A percentile compares a stretch with the other conserved stretches of the same genome.
These are phyloP conservation scores for Vitis hybrid DNA, from an alignment of 177 flowering plant genomes.

Conservation along the genomic window DNA sequence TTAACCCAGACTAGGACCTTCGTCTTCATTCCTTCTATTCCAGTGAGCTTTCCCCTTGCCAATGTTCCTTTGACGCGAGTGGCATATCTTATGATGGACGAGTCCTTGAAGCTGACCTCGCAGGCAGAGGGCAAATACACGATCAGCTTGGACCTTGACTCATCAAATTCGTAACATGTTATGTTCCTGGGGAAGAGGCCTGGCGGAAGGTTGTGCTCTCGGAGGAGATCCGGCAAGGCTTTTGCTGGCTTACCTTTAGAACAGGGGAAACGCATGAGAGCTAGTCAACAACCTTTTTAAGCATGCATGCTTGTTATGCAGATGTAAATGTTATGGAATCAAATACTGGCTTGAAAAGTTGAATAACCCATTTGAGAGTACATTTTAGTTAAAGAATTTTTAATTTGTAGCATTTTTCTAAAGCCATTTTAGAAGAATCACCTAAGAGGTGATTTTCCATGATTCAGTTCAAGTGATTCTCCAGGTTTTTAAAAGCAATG, in stretches of 20 bases:
- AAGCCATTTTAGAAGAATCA: too few species aligned
- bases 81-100: slow-evolving; percentile 52
- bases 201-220: slow-evolving; percentile 53
- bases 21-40: slow-evolving; percentile 74
- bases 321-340: too few species aligned
- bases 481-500: too few species aligned
- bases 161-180: slow-evolving; percentile 64
- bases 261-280: not conserved
- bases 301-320: not conserved
- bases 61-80: slow-evolving; percentile 52
- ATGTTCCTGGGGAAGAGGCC: slow-evolving; percentile 68
- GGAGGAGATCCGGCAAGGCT: slow-evolving; percentile 57
- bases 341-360: too few species aligned
- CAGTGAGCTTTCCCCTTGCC: slow-evolving; percentile 55
- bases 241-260: slow-evolving; percentile 54
- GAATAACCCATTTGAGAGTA: too few species aligned
- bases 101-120: slow-evolving; percentile 69
- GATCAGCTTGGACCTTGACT: slow-evolving; percentile 43
- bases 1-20: slow-evolving; percentile 71
- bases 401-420: too few species aligned
- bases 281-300: not conserved
- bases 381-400: too few species aligned
- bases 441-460: too few species aligned
- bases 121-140: slow-evolving; percentile 57
- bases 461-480: too few species aligned